Percentiles rank a stretch among this genome's conserved stretches.
Conservation (phyloP, 1,284 basidiomycete species). For the Trametes versicolor region DNA sequence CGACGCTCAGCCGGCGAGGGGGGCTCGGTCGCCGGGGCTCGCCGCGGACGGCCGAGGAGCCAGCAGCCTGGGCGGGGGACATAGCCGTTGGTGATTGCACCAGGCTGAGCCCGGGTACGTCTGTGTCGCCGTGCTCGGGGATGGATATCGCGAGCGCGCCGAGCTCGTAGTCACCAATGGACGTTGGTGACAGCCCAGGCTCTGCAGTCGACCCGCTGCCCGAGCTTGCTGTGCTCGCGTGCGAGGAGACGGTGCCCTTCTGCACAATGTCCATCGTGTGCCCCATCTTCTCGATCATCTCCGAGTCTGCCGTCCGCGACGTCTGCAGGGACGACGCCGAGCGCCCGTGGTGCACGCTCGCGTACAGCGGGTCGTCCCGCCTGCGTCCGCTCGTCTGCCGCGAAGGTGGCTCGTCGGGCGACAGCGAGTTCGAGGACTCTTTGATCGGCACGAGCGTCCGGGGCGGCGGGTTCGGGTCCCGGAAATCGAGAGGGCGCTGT, state of each 20-base stretch:
- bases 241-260: slow-evolving; percentile 54
- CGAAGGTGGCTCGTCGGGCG: slow-evolving; percentile 23
- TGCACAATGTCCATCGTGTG: slow-evolving; percentile 74
- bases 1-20: slow-evolving; percentile 41
- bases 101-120: slow-evolving; percentile 12
- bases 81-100: slow-evolving; percentile 39
- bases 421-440: slow-evolving; percentile 51
- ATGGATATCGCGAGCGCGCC: slow-evolving; percentile 22
- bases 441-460: slow-evolving; percentile 61
- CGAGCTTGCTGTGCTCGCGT: slow-evolving; percentile 33
- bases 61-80: slow-evolving; percentile 23
- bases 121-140: slow-evolving; percentile 11
- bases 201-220: slow-evolving; percentile 25
- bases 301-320: slow-evolving; percentile 63
- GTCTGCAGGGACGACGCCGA: slow-evolving; percentile 42
- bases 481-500: slow-evolving; percentile 56
- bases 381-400: slow-evolving; percentile 17
- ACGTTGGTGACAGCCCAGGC: background rate
- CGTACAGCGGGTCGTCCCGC: slow-evolving; percentile 31
- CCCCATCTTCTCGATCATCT: slow-evolving; percentile 69
- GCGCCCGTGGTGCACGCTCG: slow-evolving; percentile 38
- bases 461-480: slow-evolving; percentile 78
- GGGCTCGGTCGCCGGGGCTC: slow-evolving; percentile 24
- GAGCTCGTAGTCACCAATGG: slow-evolving; percentile 5
- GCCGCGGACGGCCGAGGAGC: slow-evolving; percentile 12